Conservation (phyloP, 2,329 filamentous ascomycete genomes). For the Claviceps sp. region DNA sequence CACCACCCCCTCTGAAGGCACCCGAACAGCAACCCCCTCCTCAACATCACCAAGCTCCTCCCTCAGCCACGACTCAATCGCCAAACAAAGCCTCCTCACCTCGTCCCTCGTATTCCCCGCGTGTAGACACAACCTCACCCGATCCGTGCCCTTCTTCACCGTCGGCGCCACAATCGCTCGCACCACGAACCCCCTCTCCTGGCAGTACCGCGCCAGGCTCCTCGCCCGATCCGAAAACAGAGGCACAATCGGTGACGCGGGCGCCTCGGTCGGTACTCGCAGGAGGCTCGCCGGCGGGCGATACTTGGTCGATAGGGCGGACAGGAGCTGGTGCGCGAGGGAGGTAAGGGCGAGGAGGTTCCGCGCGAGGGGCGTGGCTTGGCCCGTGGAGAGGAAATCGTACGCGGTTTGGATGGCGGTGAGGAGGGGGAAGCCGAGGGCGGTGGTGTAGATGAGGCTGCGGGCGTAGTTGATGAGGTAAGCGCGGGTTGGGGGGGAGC, state of each 20-base stretch:
- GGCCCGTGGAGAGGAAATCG: conserved; percentile 37
- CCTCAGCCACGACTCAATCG: conserved; percentile 33
- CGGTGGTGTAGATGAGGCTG: conserved; percentile 63
- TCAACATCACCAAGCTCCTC: neutral
- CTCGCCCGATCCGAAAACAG: conserved; percentile 45
- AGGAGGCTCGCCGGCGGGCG: conserved; percentile 16
- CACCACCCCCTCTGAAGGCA: too few relatives aligned
- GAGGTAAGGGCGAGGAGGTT: conserved; percentile 21
- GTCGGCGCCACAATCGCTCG: conserved; percentile 56
- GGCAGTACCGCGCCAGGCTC: conserved; percentile 45
- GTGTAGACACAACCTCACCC: conserved; percentile 55
- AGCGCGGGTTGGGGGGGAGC: conserved; percentile 40
- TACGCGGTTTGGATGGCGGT: conserved; percentile 46
- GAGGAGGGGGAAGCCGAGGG: conserved; percentile 48
- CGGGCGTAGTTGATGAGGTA: conserved; percentile 67
- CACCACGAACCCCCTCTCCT: conserved; percentile 44
- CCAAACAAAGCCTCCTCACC: conserved; percentile 37
- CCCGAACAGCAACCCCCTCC: too few relatives aligned
- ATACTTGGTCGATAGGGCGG: conserved; percentile 17
- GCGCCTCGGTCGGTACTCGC: conserved; percentile 19
- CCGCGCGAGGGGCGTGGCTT: conserved; percentile 23
- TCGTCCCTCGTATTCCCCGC: conserved; percentile 48
- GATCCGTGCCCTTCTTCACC: conserved; percentile 47
- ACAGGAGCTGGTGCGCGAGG: conserved; percentile 33
- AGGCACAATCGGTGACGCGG: conserved; percentile 51